Base-by-base conservation (phyloP, 345 rosid genomes). In the Ailanthus altissimus region DNA sequence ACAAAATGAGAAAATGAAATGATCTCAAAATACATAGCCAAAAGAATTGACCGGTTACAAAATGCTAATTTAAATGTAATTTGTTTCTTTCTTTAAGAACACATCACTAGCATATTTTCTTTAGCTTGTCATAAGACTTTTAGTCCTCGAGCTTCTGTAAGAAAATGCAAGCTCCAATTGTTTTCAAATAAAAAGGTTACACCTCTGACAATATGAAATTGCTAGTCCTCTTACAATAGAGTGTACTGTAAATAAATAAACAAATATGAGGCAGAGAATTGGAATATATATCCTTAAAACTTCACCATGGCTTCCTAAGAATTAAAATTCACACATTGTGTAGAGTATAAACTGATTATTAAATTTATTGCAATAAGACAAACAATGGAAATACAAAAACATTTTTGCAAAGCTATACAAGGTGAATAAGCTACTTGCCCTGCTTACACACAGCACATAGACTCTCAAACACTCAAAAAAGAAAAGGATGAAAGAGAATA, bases 361-460 rank as follows among this genome's bases (percentile, higher is more conserved):
- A 26, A 32, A 42, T 66, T 18, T 14, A 1, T 23, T 11, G 23
- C n/a, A 21, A 38, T 6, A 67, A 36, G 47, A 12, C 67, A 53
- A 64, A 62, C 32, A 32, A 51, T 16, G 15, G 18, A 23, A 12
- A 36, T n/a, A 21, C 5, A 21, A 59, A 64, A n/a, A 54, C 13
- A 67, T 40, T 42, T 67, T 20, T 25, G 38, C 25, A n/a, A 60
- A 67, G 56, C 36, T 23, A 70, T 67, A 45, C 43, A 50, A 61
- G 58, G 67, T 26, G 67, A 32, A 32, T 61, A 59, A 74, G 50
- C 46, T n/a, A 53, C 15, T 38, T 50, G 73, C 46, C 46, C 58
- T 16, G 56, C 42, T 32, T 28, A 28, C 15, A 49, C 25, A 8
- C 7, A 51, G 46, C 23, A 32, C 43, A 51, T 8, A 51, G 4